Evolutionary conservation across 129 eudicot genomes (phyloP), one percentile per base, ranked within the genome.

Genomic region (Escallonia herrerae): DNA sequence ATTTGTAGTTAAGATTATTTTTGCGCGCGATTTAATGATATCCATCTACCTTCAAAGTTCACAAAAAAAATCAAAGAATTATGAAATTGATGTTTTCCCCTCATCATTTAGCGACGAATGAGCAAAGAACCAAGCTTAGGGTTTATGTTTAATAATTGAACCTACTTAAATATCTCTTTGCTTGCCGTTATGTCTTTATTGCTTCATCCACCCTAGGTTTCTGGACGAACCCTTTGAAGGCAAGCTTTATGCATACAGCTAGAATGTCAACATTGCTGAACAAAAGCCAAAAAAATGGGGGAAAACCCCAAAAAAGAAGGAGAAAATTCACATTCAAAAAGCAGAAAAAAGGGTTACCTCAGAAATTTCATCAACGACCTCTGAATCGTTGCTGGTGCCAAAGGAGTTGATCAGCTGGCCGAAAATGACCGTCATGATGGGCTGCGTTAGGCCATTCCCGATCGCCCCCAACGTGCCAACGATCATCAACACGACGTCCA

Each of bases 381-480:
- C n/a, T 5, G 14, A 2, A 57, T 9, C 53, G 45, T 49, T 37
- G 1, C 79, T 49, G 7, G 60, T 66, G 12, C 82, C 90, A 43
- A 84, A 78, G n/a, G 90, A 58, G 49, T 84, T 75, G 41, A 84
- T 81, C 7, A 78, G 8, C 44, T 71, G 62, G 40, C 87, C 82
- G 40, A 74, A 77, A 8, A 82, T 11, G 40, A 77, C 65, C 6
- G 72, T 74, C 87, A 82, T 82, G 3, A 77, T 45, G 33, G 87
- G 87, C 72, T 74, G 83, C 5, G 79, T 2, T 9, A 82, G 2
- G 9, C 87, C 87, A 15, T 73, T 70, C 6, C 60, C 83, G 11
- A 74, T 38, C 45, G 80, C 83, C 2, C 77, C 65, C 3, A 77
- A 2, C 1, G 80, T 62, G 22, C 87, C 87, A 12, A 53, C 15